Evolutionary conservation across 805 yeast genomes (phyloP).

Genomic region (Kregervanrija fluxuum): DNA sequence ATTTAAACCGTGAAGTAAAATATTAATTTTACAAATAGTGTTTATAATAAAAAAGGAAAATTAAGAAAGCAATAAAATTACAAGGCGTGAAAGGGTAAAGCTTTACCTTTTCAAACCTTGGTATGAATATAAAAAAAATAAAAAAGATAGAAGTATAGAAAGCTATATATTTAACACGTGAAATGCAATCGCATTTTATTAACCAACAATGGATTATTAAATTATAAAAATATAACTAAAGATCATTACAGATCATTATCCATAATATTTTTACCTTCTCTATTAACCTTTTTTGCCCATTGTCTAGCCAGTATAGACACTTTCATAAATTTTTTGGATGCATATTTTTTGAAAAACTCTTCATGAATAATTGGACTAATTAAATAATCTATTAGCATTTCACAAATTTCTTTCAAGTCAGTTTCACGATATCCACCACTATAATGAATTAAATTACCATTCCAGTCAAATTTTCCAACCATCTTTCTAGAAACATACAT

Average conservation of each 20-base stretch:
- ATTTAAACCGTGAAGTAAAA: neutral
- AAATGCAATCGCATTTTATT: too few relatives aligned
- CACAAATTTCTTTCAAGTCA: slow-evolving; percentile 66
- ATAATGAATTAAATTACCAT: slow-evolving; percentile 79
- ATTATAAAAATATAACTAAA: neutral
- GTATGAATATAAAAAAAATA: too few relatives aligned
- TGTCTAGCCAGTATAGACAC: slow-evolving; percentile 74
- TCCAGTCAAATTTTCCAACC: slow-evolving; percentile 66
- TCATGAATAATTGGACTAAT: slow-evolving; percentile 81
- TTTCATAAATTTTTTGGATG: slow-evolving; percentile 81
- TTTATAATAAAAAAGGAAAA: too few relatives aligned
- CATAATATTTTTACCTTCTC: slow-evolving; percentile 38
- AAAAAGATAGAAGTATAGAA: too few relatives aligned
- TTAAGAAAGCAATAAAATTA: too few relatives aligned
- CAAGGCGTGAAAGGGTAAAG: too few relatives aligned
- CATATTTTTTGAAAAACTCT: slow-evolving; percentile 89
- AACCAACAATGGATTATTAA: neutral
- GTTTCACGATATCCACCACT: slow-evolving; percentile 81
- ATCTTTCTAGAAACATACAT: slow-evolving; percentile 77
- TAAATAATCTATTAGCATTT: slow-evolving; percentile 68
- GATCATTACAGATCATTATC: slow-evolving; percentile 24
- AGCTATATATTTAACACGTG: too few relatives aligned
- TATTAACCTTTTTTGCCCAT: slow-evolving; percentile 63
- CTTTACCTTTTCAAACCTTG: too few relatives aligned
- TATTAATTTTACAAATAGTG: neutral